These are phyloP conservation scores for Venturia oleaginea DNA, from an alignment of 2,329 filamentous ascomycete genomes.

Conservation along the genomic window DNA sequence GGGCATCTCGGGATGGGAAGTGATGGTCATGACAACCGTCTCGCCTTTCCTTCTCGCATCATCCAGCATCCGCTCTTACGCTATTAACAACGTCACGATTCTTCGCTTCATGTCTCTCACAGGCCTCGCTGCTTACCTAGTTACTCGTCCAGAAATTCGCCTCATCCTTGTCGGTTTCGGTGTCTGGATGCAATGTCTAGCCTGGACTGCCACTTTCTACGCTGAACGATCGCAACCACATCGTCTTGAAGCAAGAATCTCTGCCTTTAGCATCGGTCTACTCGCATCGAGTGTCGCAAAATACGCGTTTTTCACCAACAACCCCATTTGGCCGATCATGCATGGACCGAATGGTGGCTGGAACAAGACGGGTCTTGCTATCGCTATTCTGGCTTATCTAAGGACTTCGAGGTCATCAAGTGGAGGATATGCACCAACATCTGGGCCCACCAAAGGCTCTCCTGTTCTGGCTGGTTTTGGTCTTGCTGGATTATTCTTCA, in stretches of 20 bases:
- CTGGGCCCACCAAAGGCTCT: conserved; percentile 49
- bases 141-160: conserved; percentile 62
- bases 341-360: conserved; percentile 82
- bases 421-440: conserved; percentile 24
- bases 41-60: conserved; percentile 73
- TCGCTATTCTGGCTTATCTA: conserved; percentile 68
- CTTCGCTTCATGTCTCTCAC: conserved; percentile 69
- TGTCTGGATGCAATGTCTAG: conserved; percentile 69
- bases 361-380: conserved; percentile 71
- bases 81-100: conserved; percentile 58
- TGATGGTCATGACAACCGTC: conserved; percentile 72
- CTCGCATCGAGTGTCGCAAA: conserved; percentile 82
- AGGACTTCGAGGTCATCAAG: conserved; percentile 61
- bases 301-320: conserved; percentile 89
- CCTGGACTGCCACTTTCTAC: conserved; percentile 75
- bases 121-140: conserved; percentile 70
- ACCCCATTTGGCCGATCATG: conserved; percentile 94
- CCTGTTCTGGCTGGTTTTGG: conserved; percentile 65
- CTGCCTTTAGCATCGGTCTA: conserved; percentile 73
- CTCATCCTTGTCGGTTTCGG: conserved; percentile 76
- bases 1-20: conserved; percentile 96
- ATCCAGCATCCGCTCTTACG: conserved; percentile 55
- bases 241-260: conserved; percentile 71
- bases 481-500: conserved; percentile 77
- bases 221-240: conserved; percentile 65